Evolutionary conservation across 805 yeast species (phyloP).

Genomic region (Scheffersomyces ergatensis): DNA sequence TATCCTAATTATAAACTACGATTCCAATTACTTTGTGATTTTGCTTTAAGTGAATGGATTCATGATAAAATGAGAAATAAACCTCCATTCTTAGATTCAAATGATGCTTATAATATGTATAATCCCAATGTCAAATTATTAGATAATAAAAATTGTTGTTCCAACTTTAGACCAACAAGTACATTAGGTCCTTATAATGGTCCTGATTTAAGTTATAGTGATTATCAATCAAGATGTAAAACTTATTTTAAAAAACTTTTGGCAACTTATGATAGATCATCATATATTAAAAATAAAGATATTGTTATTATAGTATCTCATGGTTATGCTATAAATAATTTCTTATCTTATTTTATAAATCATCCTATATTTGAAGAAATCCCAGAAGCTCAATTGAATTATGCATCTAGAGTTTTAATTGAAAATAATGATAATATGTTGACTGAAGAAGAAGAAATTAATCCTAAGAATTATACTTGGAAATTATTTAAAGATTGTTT

Average conservation of each 20-base stretch:
- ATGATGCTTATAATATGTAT: constrained; percentile 45
- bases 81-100: constrained; percentile 42
- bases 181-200: constrained; percentile 44
- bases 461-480: constrained; percentile 27
- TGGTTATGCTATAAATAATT: constrained; percentile 39
- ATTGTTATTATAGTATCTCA: constrained; percentile 38
- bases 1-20: constrained; percentile 29
- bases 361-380: constrained; percentile 46
- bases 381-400: constrained; percentile 37
- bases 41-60: constrained; percentile 45
- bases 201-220: constrained; percentile 35
- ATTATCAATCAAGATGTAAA: constrained; percentile 37
- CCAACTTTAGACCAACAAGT: constrained; percentile 41
- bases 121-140: constrained; percentile 39
- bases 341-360: constrained; percentile 37
- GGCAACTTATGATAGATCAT: constrained; percentile 41
- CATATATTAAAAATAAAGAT: constrained; percentile 27
- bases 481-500: constrained; percentile 30
- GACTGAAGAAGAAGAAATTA: constrained; percentile 6
- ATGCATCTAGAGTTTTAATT: constrained; percentile 19
- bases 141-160: constrained; percentile 28
- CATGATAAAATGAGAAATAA: constrained; percentile 42
- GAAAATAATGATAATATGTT: constrained; percentile 6
- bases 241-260: constrained; percentile 38
- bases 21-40: constrained; percentile 41